These are phyloP conservation scores for Datura wrightii DNA, from an alignment of 257 asterid species.

Conservation along the genomic window DNA sequence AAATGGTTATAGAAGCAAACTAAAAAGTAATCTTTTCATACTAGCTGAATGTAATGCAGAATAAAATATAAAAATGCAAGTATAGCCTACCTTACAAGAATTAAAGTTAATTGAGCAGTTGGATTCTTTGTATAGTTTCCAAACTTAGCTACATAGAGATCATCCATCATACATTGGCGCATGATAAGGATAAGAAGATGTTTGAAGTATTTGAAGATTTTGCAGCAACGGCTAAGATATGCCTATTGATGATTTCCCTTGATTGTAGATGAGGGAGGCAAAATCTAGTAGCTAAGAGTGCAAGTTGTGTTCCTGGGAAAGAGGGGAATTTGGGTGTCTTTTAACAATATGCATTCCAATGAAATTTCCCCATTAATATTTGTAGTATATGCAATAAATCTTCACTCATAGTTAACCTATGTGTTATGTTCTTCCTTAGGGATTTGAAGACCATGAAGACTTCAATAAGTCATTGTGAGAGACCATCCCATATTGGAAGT, in stretches of 20 bases:
- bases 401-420: background rate
- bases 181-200: conserved; percentile 7
- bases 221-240: background rate
- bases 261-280: conserved; percentile 7
- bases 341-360: background rate
- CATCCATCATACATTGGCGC: background rate
- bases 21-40: conserved; percentile 22
- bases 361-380: background rate
- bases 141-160: background rate
- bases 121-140: background rate
- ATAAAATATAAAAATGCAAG: background rate
- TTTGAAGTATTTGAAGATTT: background rate
- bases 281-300: conserved; percentile 2
- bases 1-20: background rate
- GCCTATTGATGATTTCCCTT: background rate
- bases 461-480: conserved; percentile 16
- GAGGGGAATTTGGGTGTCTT: background rate
- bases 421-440: background rate
- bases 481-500: background rate
- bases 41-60: conserved; percentile 6
- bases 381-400: conserved; percentile 23
- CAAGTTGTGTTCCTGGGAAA: background rate
- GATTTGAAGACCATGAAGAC: background rate
- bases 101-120: conserved; percentile 10
- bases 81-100: conserved; percentile 20